Evolutionary conservation across 2,329 filamentous ascomycete genomes (phyloP).

Genomic region (Falciphora oryzae): DNA sequence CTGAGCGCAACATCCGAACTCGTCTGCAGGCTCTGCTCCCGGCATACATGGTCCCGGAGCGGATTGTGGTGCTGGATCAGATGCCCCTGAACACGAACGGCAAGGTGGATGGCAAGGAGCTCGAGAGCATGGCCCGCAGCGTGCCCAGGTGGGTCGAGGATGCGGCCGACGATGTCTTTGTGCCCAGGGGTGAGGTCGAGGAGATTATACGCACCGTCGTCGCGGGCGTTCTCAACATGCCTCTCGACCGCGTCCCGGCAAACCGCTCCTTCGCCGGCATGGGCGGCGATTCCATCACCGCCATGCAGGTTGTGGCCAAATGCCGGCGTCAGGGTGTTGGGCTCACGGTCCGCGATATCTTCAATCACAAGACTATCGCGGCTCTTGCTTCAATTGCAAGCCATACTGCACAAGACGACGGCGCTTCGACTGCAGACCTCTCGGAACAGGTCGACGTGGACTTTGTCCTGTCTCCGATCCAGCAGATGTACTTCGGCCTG

Average conservation of each 20-base stretch:
- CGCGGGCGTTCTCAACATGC: neutral
- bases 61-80: slow-evolving; percentile 22
- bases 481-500: no score
- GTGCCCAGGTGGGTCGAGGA: neutral
- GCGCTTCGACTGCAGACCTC: no score
- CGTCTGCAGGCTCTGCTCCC: slow-evolving; percentile 12
- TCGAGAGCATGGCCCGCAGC: slow-evolving; percentile 5
- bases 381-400: no score
- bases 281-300: slow-evolving; percentile 7
- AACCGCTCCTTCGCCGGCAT: slow-evolving; percentile 1
- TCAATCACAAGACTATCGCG: no score
- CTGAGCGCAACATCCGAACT: neutral
- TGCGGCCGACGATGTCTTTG: neutral
- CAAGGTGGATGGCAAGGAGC: slow-evolving; percentile 28
- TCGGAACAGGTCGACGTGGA: no score
- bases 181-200: neutral
- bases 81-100: slow-evolving; percentile 29
- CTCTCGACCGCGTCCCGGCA: neutral
- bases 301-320: no score
- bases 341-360: no score
- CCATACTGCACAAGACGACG: no score
- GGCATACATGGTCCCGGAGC: slow-evolving; percentile 29
- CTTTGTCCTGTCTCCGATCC: no score
- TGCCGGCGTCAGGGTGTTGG: no score
- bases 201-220: neutral